These are phyloP conservation scores for Gossypium rotundifolium DNA, from an alignment of 345 rosid genomes.

Conservation along the genomic window DNA sequence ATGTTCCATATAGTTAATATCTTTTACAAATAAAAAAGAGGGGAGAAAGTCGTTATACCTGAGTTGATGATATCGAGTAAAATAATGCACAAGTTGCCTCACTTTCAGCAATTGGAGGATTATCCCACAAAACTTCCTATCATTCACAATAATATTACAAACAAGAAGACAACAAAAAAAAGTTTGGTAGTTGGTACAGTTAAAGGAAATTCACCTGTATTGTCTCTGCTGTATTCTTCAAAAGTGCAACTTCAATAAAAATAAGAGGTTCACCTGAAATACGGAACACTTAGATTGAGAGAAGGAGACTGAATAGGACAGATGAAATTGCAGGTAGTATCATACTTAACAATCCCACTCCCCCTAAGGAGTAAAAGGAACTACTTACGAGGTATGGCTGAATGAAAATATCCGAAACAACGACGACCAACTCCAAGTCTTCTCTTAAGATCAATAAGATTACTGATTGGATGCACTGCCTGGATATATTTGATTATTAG, in stretches of 20 bases:
- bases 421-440: conserved; percentile 81
- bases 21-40: neutral
- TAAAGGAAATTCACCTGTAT: conserved; percentile 53
- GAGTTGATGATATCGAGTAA: conserved; percentile 96
- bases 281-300: neutral
- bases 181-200: neutral
- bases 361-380: conserved; percentile 5
- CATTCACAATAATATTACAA: conserved; percentile 1
- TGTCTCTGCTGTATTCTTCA: conserved; percentile 65
- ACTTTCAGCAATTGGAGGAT: conserved; percentile 74
- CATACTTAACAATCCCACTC: neutral
- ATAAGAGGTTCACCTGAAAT: conserved; percentile 90
- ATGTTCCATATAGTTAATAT: neutral
- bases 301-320: neutral
- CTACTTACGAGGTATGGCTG: conserved; percentile 76
- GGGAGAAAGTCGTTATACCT: conserved; percentile 33
- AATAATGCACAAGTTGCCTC: conserved; percentile 82
- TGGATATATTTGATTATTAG: conserved; percentile 17
- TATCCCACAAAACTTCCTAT: conserved; percentile 95
- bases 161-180: conserved; percentile 6
- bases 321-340: neutral
- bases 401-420: conserved; percentile 89
- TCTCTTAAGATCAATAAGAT: conserved; percentile 86
- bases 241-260: conserved; percentile 93
- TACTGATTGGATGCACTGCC: conserved; percentile 98